Evolutionary conservation across 1,284 basidiomycete genomes (phyloP), one percentile per base, ranked within the genome.

Genomic region (Ustilago trichophora): DNA sequence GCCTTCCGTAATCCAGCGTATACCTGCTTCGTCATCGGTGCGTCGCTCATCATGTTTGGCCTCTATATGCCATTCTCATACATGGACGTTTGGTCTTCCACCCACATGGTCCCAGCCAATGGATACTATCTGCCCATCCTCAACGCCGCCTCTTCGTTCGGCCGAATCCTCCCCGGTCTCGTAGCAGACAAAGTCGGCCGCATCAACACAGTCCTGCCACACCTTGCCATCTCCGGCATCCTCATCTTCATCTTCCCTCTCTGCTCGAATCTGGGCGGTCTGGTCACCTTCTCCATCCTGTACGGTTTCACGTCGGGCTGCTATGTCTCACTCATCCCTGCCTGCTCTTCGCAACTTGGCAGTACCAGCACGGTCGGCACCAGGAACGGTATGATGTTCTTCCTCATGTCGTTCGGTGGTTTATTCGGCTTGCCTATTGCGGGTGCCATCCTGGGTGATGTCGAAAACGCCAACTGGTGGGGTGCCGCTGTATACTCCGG

Each of bases 201-300:
- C n/a, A 68, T 82, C 56, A 82, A 83, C 71, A 75, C 77, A 26
- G 68, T 83, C 21, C 52, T 82, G 4, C 58, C 79, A 3, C 73
- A 76, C 12, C 77, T 79, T 0, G 46, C 66, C 13, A 48, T 77
- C 18, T 73, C 73, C 3, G 74, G 77, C 6, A 38, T 80, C 5
- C 58, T 75, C 11, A 69, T 67, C 26, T 73, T 80, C 43, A 52
- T 73, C 46, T 63, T 74, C 33, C 60, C 57, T 10, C 53, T 60
- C 12, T 65, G 60, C 38, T 40, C 43, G 22, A 56, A 60, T 16
- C 46, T 60, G 7, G 66, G 52, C 19, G 60, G 66, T 0, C 45
- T 69, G 26, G 31, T 64, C 10, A 45, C 41, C 1, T 67, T 75
- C 35, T 40, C 66, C 42, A 55, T 71, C 15, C 41, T 77, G 7